Evolutionary conservation across 1,284 basidiomycete species (phyloP).

Genomic region (Ganoderma sinense): DNA sequence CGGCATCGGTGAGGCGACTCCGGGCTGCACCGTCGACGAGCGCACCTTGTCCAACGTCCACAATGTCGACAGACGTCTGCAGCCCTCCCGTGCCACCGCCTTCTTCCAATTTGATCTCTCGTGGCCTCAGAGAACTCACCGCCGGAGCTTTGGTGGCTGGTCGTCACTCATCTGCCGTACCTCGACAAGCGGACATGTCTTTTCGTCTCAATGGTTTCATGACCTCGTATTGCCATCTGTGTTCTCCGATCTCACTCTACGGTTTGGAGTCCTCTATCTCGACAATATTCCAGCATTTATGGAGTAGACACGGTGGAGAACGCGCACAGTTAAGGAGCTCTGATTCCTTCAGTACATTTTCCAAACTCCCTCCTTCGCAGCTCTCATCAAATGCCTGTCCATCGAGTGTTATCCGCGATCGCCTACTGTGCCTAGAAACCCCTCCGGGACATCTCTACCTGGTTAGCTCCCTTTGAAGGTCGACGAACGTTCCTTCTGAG

Average conservation of each 20-base stretch:
- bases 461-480: too few relatives aligned
- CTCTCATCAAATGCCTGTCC: too few relatives aligned
- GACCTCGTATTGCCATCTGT: background rate
- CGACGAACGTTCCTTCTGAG: too few relatives aligned
- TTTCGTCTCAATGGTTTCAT: background rate
- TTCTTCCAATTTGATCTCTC: background rate
- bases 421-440: too few relatives aligned
- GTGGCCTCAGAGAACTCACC: background rate
- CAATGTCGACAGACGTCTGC: background rate
- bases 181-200: background rate
- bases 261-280: background rate
- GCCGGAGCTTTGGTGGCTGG: background rate
- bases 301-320: too few relatives aligned
- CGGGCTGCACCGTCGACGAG: background rate
- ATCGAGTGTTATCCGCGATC: too few relatives aligned
- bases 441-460: too few relatives aligned
- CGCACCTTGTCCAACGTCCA: background rate
- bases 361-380: too few relatives aligned
- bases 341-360: too few relatives aligned
- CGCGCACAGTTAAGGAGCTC: too few relatives aligned
- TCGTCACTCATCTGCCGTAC: background rate
- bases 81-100: background rate
- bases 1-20: background rate
- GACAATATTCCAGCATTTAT: background rate
- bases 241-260: background rate